Percentiles rank a stretch among this genome's conserved stretches.
Evolutionary conservation across 2,329 filamentous ascomycete genomes (phyloP).

Genomic region (Rutstroemia sp.): DNA sequence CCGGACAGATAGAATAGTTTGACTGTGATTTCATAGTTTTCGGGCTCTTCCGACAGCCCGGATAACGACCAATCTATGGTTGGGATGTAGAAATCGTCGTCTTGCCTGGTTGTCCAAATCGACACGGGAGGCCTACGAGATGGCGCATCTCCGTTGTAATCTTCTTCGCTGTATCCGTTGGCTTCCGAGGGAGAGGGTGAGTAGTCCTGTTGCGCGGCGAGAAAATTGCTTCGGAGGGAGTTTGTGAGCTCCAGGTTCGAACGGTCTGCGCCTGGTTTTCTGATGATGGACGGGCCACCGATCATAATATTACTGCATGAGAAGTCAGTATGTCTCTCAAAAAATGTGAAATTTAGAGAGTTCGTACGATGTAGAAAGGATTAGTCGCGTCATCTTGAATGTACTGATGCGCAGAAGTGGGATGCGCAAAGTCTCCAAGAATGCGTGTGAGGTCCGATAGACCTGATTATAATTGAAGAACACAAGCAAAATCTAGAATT

Average conservation of each 20-base stretch:
- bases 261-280: slow-evolving; percentile 67
- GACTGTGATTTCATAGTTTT: slow-evolving; percentile 87
- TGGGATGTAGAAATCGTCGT: slow-evolving; percentile 64
- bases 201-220: slow-evolving; percentile 62
- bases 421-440: background rate
- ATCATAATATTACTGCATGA: slow-evolving; percentile 47
- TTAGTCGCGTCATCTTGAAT: slow-evolving; percentile 60
- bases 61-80: slow-evolving; percentile 64
- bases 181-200: slow-evolving; percentile 31
- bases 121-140: slow-evolving; percentile 25
- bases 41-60: slow-evolving; percentile 70
- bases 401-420: background rate
- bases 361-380: slow-evolving; percentile 77
- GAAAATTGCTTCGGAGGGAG: slow-evolving; percentile 77
- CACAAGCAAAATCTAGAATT: background rate
- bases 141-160: slow-evolving; percentile 23
- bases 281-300: slow-evolving; percentile 75
- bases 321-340: slow-evolving; percentile 10
- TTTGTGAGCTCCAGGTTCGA: slow-evolving; percentile 92
- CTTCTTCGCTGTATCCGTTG: slow-evolving; percentile 30
- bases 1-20: slow-evolving; percentile 89
- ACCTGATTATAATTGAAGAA: background rate
- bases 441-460: background rate
- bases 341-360: slow-evolving; percentile 15
- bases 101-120: slow-evolving; percentile 63